These are phyloP conservation scores for Heliocybe sulcata DNA, from an alignment of 1,284 basidiomycete species.

Conservation along the genomic window DNA sequence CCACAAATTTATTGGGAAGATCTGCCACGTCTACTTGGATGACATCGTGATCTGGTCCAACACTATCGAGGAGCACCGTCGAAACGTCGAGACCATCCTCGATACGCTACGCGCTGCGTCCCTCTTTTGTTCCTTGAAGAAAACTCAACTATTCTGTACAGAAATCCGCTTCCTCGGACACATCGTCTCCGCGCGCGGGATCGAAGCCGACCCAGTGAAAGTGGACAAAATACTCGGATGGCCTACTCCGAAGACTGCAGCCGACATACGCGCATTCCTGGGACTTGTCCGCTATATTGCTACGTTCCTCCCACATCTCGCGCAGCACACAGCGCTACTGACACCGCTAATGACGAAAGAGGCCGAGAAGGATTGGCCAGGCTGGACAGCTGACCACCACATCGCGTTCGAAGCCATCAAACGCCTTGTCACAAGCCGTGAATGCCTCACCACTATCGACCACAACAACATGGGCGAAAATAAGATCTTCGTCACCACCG, in stretches of 20 bases:
- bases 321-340: conserved; percentile 22
- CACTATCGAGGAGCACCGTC: conserved; percentile 24
- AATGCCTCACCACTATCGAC: conserved; percentile 23
- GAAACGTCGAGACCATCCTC: conserved; percentile 21
- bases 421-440: conserved; percentile 14
- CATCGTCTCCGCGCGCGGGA: conserved; percentile 6
- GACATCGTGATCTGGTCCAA: conserved; percentile 37
- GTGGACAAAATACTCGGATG: conserved; percentile 25
- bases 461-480: conserved; percentile 22
- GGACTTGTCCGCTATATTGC: conserved; percentile 28
- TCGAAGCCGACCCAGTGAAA: conserved; percentile 22
- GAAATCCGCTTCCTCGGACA: conserved; percentile 20
- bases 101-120: conserved; percentile 12
- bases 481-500: conserved; percentile 27
- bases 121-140: conserved; percentile 21
- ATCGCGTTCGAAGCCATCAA: conserved; percentile 32
- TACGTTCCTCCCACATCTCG: conserved; percentile 25
- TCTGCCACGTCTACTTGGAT: conserved; percentile 35
- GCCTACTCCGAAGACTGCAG: conserved; percentile 16
- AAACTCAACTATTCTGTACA: conserved; percentile 15
- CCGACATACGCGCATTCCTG: conserved; percentile 26
- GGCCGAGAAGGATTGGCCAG: conserved; percentile 17
- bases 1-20: conserved; percentile 21
- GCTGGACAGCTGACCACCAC: conserved; percentile 23
- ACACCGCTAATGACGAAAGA: conserved; percentile 23